Percentiles rank a stretch among this genome's conserved stretches.
phyloP scores from a whole-genome alignment of 768 basidiomycete species.

The Austroboletus eburneus region DNA sequence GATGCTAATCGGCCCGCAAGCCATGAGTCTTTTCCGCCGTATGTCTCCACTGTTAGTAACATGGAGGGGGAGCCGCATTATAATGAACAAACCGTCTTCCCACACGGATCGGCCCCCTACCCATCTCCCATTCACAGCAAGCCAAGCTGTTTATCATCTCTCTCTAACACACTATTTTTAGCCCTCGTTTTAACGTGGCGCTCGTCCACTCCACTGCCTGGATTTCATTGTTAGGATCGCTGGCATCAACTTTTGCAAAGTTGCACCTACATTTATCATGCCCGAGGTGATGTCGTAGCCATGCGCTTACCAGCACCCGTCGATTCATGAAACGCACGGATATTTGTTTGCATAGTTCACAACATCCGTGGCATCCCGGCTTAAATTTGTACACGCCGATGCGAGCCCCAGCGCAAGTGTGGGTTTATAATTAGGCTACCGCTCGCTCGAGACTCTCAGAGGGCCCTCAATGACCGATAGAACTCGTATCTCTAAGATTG shows the following conservation, averaged over 20 bases:
- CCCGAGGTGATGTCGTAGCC: not conserved
- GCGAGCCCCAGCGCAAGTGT: no score
- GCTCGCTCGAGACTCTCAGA: no score
- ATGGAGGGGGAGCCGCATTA: not conserved
- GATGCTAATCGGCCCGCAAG: conserved; percentile 21
- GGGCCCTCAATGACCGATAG: no score
- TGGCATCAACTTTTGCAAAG: not conserved
- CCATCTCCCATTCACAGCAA: not conserved
- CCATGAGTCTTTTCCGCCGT: conserved; percentile 25
- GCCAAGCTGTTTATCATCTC: not conserved
- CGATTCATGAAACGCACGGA: not conserved
- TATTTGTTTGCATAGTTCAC: not conserved
- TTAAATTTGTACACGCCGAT: not conserved
- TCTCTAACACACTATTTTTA: not conserved
- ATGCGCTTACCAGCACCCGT: not conserved
- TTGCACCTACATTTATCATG: no score
- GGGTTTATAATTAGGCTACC: no score
- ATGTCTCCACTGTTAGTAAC: conserved; percentile 1
- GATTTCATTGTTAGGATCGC: not conserved
- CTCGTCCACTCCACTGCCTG: not conserved
- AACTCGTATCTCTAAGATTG: no score
- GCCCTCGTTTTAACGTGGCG: not conserved
- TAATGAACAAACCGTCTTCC: not conserved
- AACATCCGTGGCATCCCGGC: conserved; percentile 1
- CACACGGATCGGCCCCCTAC: not conserved